A percentile compares a stretch with the other conserved stretches of the same genome.
phyloP scores from a whole-genome alignment of 345 rosid species.

The Citrus inodora region DNA sequence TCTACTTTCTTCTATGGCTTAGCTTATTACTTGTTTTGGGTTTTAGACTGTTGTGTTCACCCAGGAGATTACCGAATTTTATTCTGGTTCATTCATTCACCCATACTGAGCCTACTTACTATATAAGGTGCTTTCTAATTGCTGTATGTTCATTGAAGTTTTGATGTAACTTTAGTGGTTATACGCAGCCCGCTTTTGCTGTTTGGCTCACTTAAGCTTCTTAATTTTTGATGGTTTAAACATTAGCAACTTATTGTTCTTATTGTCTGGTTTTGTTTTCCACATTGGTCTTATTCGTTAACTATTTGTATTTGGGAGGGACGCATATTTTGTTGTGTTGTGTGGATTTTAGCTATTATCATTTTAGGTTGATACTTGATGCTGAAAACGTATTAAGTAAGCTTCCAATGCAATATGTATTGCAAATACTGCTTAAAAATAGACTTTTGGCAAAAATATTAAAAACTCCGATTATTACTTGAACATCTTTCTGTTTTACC shows the following conservation, averaged over 20 bases:
- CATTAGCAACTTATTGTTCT: neutral
- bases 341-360: neutral
- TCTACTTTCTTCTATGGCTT: neutral
- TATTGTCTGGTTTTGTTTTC: neutral
- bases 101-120: neutral
- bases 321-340: neutral
- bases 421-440: neutral
- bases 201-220: neutral
- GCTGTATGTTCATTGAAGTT: neutral
- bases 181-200: neutral
- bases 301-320: neutral
- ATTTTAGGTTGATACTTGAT: neutral
- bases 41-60: neutral
- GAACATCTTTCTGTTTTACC: neutral
- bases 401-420: neutral
- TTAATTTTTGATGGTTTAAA: neutral
- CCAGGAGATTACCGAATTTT: neutral
- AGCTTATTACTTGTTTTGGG: neutral
- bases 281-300: neutral
- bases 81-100: neutral
- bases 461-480: neutral
- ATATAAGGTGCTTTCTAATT: neutral
- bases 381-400: neutral
- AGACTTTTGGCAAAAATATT: neutral
- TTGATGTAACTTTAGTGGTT: neutral